Percentiles rank a stretch among this genome's conserved stretches.
These are phyloP conservation scores for Plasmopara halstedii DNA, from an alignment of 352 stramenopile species.

Conservation along the genomic window DNA sequence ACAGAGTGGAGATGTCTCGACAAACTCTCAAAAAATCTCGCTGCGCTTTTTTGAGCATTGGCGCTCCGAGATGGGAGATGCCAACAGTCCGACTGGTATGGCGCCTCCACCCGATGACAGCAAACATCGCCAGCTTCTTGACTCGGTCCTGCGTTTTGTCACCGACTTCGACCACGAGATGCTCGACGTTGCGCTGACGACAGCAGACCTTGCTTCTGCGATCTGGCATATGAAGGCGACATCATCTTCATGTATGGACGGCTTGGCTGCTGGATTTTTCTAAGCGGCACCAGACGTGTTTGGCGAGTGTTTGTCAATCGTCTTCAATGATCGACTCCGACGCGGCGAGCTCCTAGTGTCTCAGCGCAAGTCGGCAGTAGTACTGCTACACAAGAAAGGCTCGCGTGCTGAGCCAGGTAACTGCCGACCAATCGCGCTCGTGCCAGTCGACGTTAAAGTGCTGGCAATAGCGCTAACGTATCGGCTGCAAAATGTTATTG, in stretches of 20 bases:
- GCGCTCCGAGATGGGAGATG: not conserved
- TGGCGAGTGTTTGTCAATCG: not conserved
- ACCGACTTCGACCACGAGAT: not conserved
- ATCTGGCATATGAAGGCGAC: not conserved
- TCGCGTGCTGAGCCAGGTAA: not conserved
- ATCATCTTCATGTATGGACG: not conserved
- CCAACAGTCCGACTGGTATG: not conserved
- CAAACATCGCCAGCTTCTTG: not conserved
- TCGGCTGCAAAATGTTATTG: not conserved
- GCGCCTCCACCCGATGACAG: not conserved
- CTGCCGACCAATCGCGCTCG: not conserved
- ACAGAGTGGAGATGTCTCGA: not conserved
- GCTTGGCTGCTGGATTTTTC: not conserved
- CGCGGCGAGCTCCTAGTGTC: not conserved
- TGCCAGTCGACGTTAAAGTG: not conserved
- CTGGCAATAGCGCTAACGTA: not conserved
- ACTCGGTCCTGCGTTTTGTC: not conserved
- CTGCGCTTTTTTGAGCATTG: not conserved
- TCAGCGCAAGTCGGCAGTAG: not conserved
- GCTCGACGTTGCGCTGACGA: not conserved
- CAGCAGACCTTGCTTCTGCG: not conserved
- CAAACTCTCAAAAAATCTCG: not conserved
- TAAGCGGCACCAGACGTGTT: not conserved
- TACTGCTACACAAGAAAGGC: not conserved
- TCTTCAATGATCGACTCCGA: not conserved